Evolutionary conservation across 805 yeast species (phyloP).

Genomic region (Saturnispora quitensis): DNA sequence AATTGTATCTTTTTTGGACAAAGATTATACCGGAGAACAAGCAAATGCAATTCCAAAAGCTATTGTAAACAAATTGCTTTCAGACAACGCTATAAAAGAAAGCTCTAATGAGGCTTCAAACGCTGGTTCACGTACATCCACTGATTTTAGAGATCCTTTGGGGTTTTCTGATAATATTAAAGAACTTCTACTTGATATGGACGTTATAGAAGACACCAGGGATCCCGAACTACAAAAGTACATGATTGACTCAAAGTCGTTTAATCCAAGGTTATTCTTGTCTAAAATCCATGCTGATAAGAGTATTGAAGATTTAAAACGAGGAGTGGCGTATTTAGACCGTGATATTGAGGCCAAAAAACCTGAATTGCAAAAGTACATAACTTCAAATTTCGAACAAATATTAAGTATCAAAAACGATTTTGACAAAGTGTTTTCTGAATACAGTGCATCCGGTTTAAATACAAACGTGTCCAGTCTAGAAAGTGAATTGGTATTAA

Average conservation of each 20-base stretch:
- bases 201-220: conserved; percentile 30
- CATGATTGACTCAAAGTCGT: conserved; percentile 47
- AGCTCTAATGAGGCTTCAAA: not conserved
- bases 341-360: conserved; percentile 40
- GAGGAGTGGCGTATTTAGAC: conserved; percentile 42
- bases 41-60: conserved; percentile 19
- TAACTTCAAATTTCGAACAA: conserved; percentile 51
- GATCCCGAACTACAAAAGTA: conserved; percentile 32
- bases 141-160: conserved; percentile 39
- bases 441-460: conserved; percentile 32
- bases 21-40: conserved; percentile 14
- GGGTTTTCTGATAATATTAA: conserved; percentile 41
- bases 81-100: conserved; percentile 11
- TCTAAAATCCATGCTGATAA: conserved; percentile 48
- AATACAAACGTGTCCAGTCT: conserved; percentile 14
- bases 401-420: conserved; percentile 59
- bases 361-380: conserved; percentile 39
- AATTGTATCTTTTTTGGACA: conserved; percentile 11
- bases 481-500: conserved; percentile 35
- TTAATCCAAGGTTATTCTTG: conserved; percentile 48
- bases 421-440: conserved; percentile 50
- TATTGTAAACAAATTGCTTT: conserved; percentile 17
- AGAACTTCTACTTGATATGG: conserved; percentile 32
- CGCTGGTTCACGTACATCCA: not conserved
- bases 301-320: conserved; percentile 39